These are phyloP conservation scores for Hypoxylon subgilvum DNA, from an alignment of 495 filamentous ascomycete species.

Conservation along the genomic window DNA sequence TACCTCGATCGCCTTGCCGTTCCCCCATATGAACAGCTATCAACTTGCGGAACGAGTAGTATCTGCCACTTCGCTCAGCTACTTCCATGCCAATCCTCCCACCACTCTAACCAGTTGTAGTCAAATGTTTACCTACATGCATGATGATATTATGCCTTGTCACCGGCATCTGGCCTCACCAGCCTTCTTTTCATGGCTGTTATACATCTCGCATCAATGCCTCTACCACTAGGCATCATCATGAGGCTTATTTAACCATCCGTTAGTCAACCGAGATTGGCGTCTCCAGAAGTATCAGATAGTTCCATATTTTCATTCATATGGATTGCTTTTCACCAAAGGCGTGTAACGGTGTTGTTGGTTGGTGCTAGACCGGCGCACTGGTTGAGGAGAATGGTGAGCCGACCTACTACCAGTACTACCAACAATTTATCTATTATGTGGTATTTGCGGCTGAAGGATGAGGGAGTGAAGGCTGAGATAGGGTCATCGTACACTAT, in stretches of 20 bases:
- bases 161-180: constrained; percentile 2
- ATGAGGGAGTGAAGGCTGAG: not conserved
- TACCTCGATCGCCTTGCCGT: not conserved
- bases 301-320: constrained; percentile 11
- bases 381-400: constrained; percentile 8
- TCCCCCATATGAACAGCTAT: too few relatives aligned
- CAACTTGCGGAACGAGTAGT: not conserved
- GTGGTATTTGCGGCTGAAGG: constrained; percentile 3
- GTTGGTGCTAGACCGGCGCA: not conserved
- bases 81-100: not conserved
- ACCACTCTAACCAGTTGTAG: constrained; percentile 17
- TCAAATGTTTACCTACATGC: constrained; percentile 12
- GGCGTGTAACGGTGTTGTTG: constrained; percentile 6
- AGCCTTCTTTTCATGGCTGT: constrained; percentile 3
- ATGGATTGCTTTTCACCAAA: constrained; percentile 15
- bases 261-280: constrained; percentile 6
- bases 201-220: constrained; percentile 5
- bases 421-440: constrained; percentile 6
- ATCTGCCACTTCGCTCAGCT: not conserved
- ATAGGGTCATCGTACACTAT: not conserved
- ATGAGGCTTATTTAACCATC: constrained; percentile 3
- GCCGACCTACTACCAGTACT: constrained; percentile 1
- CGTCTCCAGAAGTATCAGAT: constrained; percentile 27
- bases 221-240: constrained; percentile 1
- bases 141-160: constrained; percentile 15